Evolutionary conservation across 306 rosid species (phyloP).

Genomic region (Sesbania bispinosa): DNA sequence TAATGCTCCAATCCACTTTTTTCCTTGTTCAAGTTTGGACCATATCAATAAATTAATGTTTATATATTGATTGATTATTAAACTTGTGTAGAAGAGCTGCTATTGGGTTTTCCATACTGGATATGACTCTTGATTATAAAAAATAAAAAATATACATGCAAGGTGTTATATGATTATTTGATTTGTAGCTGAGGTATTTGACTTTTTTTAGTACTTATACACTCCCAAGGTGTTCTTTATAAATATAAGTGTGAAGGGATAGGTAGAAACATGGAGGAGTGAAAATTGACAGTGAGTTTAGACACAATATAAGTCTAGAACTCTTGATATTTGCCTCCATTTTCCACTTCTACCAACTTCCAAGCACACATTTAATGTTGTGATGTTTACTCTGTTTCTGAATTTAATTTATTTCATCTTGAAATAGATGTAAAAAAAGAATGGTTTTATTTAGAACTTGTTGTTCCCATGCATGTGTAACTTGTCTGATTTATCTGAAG

Average conservation of each 20-base stretch:
- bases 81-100: neutral
- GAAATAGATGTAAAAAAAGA: neutral
- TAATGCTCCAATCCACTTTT: neutral
- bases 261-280: neutral
- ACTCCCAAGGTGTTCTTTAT: neutral
- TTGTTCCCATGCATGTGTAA: neutral
- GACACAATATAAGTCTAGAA: neutral
- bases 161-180: conserved; percentile 12
- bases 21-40: neutral
- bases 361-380: neutral
- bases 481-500: conserved; percentile 18
- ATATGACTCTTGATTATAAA: neutral
- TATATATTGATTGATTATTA: conserved; percentile 3
- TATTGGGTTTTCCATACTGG: neutral
- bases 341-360: neutral
- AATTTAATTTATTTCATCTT: neutral
- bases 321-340: neutral
- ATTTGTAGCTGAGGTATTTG: conserved; percentile 6
- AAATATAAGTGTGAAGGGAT: too few relatives aligned
- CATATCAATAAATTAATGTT: neutral
- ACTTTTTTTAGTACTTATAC: neutral
- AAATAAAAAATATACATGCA: neutral
- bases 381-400: neutral
- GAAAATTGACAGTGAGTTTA: neutral
- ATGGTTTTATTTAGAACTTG: neutral